Evolutionary conservation across 139 green algal species (phyloP), one percentile per base, ranked within the genome.

Genomic region (Chlorella ohadii): DNA sequence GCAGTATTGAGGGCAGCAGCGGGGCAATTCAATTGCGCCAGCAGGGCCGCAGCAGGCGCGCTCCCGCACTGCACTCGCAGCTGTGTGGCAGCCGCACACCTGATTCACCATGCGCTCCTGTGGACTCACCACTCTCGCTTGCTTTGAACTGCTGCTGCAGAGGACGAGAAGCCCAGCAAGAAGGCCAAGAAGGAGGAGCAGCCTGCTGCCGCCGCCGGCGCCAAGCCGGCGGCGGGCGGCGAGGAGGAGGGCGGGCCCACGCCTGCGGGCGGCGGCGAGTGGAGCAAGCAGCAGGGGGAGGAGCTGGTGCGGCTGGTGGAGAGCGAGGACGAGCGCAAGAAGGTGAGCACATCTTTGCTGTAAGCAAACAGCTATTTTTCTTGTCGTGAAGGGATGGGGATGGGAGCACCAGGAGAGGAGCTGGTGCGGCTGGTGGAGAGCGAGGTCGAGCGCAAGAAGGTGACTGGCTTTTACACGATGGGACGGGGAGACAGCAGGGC

Each of bases 221-320:
- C 82, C 27, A 86, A 71, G 70, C n/a, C 55, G 6, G 83, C 61
- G 33, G 61, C 25, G 31, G 31, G 1, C 11, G 33, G 34, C 12
- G 38, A 28, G 4, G n/a, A 13, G 15, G 41, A 47, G 41, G 55
- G 38, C 22, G 34, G 33, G 11, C 51, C 51, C 36, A 67, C 51
- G 73, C 19, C 23, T 0, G 47, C 51, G 15, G 56, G 13, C 27
- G 61, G 13, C 27, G 61, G n/a, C 36, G 76, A 33, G 12, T 89
- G 85, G 85, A 87, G 51, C 59, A 57, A 68, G 22, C 27, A 66
- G 61, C 63, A 83, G 71, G 66, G 74, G 36, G 34, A 79, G 41
- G 65, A 87, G 33, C 81, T 89, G 36, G 73, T 87, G 71, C 84
- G 79, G 72, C 72, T 89, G 44, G 85, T 89, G 63, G 31, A 84